phyloP scores from a whole-genome alignment of 495 filamentous ascomycete genomes.

The Podospora didyma region DNA sequence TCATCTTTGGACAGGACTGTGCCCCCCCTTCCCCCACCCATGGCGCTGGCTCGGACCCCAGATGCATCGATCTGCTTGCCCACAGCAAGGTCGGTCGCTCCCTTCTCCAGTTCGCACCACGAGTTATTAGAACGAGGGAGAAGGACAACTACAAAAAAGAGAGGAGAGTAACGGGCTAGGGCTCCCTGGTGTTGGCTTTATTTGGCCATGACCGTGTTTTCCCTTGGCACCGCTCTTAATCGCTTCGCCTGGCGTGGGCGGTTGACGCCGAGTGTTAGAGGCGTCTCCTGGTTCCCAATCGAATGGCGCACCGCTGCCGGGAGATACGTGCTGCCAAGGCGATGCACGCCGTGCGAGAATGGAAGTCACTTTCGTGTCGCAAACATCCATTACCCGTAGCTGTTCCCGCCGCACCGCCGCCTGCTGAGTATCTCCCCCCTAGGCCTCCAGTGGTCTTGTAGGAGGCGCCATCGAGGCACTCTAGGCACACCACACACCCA shows the following conservation, averaged over 20 bases:
- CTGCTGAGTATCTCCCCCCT: constrained; percentile 4
- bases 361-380: constrained; percentile 1
- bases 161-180: too few relatives aligned
- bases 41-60: too few relatives aligned
- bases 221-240: not conserved
- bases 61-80: too few relatives aligned
- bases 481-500: not conserved
- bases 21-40: too few relatives aligned
- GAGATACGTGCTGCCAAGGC: constrained; percentile 19
- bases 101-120: too few relatives aligned
- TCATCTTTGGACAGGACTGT: too few relatives aligned
- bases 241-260: constrained; percentile 5
- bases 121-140: too few relatives aligned
- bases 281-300: constrained; percentile 17
- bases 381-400: constrained; percentile 7
- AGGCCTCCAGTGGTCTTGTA: not conserved
- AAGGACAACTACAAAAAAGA: too few relatives aligned
- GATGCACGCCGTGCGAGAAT: constrained; percentile 13
- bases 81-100: too few relatives aligned
- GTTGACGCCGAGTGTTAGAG: constrained; percentile 32
- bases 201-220: not conserved
- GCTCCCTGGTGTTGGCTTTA: not conserved
- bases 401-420: constrained; percentile 10
- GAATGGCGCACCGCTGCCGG: not conserved
- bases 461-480: too few relatives aligned